Base-by-base conservation (phyloP, 1,284 basidiomycete species). In the Cutaneotrichosporon sp. region DNA sequence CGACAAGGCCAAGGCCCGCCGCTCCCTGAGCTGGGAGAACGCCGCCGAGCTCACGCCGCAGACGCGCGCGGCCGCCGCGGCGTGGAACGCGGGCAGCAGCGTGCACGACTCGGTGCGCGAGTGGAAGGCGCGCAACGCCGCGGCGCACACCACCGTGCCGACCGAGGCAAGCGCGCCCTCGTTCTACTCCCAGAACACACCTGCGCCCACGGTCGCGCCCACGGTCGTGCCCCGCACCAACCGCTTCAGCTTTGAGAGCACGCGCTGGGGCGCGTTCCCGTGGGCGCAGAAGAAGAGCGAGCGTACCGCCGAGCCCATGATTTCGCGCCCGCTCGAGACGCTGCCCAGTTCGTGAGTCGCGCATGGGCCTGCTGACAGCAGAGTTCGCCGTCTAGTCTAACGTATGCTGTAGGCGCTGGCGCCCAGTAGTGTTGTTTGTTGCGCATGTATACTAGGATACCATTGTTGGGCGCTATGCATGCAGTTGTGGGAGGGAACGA, bases 11-110 rank as follows among this genome's bases (percentile, higher is more conserved):
- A 79, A 79, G 57, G 42, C 59, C 18, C 69, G 66, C 53, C 72
- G 79, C 9, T 59, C 73, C 20, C 27, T 50, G 4, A 77, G 71
- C 0, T 81, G 77, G 74, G 79, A 80, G 63, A 78, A 77, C 53
- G 66, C 70, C 0, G 74, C 77, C 2, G 69, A 72, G n/a, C 50
- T 42, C 18, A 42, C 38, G 1, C 38, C 38, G 3, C 38, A 42
- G 8, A 42, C 38, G 2, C 18, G 9, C 7, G 18, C 18, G 10
- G 16, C 16, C 34, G 10, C 4, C 5, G 14, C 1, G 5, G 34
- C 10, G 5, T 36, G 34, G 34, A 13, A 36, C 13, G 34, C 14
- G 11, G 34, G 34, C 4, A 36, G 34, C 16, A 4, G 11, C 1
- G 34, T 42, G 16, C 14, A 42, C 18, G 16, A 42, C 3, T 7